Conservation (phyloP, 345 rosid genomes). For the Clausena lansium region DNA sequence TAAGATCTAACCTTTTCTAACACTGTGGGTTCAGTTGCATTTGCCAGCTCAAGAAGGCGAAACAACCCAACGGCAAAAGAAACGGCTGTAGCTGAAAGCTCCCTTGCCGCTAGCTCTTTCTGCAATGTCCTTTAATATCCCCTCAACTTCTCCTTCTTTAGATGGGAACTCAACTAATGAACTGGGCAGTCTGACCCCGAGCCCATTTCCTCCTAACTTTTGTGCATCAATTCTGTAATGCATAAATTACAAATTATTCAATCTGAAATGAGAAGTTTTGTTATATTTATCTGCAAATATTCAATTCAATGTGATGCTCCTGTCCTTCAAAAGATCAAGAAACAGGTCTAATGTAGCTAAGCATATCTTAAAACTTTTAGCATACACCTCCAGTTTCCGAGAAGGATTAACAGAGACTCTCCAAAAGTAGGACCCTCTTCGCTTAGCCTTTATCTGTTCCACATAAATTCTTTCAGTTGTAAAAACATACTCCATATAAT, state of each 20-base stretch:
- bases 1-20: slow-evolving; percentile 72
- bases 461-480: neutral
- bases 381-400: neutral
- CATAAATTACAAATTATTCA: slow-evolving; percentile 7
- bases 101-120: slow-evolving; percentile 72
- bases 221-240: slow-evolving; percentile 66
- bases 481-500: neutral
- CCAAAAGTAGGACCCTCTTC: neutral
- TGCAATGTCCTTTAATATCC: slow-evolving; percentile 68
- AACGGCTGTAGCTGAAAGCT: slow-evolving; percentile 91
- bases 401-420: neutral
- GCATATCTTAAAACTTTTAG: neutral
- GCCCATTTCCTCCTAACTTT: slow-evolving; percentile 97
- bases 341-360: neutral
- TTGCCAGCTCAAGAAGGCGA: slow-evolving; percentile 93
- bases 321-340: neutral
- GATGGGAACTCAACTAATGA: slow-evolving; percentile 72
- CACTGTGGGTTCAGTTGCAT: slow-evolving; percentile 80
- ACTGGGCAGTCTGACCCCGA: slow-evolving; percentile 53
- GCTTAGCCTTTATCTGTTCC: neutral
- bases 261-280: neutral
- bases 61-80: slow-evolving; percentile 95
- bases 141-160: slow-evolving; percentile 86
- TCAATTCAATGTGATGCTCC: neutral
- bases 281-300: neutral